Percentiles rank a stretch among this genome's conserved stretches.
These are phyloP conservation scores for Prorocentrum cordatum DNA, from an alignment of 169 alveolate species.

Conservation along the genomic window DNA sequence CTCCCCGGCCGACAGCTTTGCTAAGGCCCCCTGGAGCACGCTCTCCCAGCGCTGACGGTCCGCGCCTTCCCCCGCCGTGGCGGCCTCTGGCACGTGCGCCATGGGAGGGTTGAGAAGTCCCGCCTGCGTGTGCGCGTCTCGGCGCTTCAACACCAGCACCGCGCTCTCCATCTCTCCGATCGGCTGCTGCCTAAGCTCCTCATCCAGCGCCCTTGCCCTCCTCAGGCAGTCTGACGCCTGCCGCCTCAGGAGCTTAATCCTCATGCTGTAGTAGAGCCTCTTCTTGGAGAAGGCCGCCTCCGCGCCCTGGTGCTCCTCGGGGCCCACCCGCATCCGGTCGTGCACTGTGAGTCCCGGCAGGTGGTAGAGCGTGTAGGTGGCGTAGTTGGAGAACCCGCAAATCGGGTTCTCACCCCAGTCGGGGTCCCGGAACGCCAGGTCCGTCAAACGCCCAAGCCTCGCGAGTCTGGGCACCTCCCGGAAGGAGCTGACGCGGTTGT, in stretches of 20 bases:
- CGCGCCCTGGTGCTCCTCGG: neutral
- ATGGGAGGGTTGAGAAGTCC: no score
- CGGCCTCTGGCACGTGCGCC: no score
- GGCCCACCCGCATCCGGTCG: neutral
- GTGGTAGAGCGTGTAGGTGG: neutral
- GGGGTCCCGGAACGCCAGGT: neutral
- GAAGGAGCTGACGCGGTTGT: neutral
- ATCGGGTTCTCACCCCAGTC: neutral
- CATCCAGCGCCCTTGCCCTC: neutral
- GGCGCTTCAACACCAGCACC: neutral
- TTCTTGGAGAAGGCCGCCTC: neutral
- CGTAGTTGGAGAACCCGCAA: neutral
- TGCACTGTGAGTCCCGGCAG: neutral
- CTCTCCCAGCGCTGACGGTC: no score
- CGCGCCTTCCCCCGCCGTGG: no score
- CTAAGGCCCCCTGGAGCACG: no score
- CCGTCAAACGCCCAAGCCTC: neutral
- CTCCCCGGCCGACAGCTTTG: no score
- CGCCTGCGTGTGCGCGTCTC: no score
- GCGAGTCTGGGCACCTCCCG: neutral
- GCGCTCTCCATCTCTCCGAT: neutral
- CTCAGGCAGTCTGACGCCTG: neutral
- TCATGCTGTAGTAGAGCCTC: neutral
- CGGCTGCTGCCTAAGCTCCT: neutral
- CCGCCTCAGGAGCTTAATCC: neutral